phyloP scores from a whole-genome alignment of 345 rosid genomes.

The Syzygium oleosum region DNA sequence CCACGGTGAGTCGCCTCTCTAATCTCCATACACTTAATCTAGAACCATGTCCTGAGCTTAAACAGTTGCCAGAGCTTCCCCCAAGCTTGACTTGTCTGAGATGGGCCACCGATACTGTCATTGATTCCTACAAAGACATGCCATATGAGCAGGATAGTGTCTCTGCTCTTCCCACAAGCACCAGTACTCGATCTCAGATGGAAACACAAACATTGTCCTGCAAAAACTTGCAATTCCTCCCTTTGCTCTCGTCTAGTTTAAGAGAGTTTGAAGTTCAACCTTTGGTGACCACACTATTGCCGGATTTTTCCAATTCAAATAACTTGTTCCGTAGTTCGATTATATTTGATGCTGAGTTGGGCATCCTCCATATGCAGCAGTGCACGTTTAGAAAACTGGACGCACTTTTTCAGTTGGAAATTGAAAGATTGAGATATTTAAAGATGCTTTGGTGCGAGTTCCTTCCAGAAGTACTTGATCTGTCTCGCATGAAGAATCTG shows the following conservation, averaged over 20 bases:
- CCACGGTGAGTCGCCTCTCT: not conserved
- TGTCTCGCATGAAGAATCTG: not conserved
- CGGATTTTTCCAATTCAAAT: not conserved
- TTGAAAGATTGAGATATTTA: not conserved
- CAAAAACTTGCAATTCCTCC: not conserved
- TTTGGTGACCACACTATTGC: not conserved
- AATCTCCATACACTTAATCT: not conserved
- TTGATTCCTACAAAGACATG: not conserved
- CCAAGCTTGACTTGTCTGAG: not conserved
- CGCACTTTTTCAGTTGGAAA: not conserved
- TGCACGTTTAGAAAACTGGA: not conserved
- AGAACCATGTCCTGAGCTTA: not conserved
- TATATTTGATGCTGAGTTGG: not conserved
- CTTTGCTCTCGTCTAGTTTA: not conserved
- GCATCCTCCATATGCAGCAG: not conserved
- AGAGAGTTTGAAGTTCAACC: not conserved
- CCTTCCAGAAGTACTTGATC: not conserved
- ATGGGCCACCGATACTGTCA: not conserved
- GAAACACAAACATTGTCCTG: not conserved
- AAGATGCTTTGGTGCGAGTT: not conserved
- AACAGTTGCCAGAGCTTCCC: not conserved
- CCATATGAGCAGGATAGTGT: not conserved
- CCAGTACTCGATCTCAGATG: not conserved
- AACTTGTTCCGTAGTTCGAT: not conserved
- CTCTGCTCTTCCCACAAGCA: not conserved